phyloP scores from a whole-genome alignment of 176 grass and related monocot species.

The Musa troglodytarum region DNA sequence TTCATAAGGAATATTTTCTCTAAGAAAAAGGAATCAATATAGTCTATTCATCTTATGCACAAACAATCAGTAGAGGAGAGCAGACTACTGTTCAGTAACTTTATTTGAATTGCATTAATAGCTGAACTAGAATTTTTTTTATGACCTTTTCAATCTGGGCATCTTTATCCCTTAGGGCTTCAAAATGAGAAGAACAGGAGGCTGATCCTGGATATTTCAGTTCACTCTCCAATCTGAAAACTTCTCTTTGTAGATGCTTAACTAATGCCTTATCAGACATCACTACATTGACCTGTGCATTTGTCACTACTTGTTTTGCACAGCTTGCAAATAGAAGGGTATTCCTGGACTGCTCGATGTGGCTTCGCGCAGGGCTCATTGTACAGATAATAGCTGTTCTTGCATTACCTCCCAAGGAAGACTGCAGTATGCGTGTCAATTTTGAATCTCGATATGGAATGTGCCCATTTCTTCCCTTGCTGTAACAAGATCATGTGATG shows the following conservation, averaged over 20 bases:
- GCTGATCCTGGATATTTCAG: conserved; percentile 50
- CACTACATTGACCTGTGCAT: conserved; percentile 76
- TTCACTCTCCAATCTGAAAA: conserved; percentile 60
- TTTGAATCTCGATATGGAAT: conserved; percentile 96
- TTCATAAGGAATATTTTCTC: background rate
- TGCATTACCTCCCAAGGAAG: conserved; percentile 92
- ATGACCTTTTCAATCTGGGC: conserved; percentile 67
- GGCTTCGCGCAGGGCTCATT: conserved; percentile 77
- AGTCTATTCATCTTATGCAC: background rate
- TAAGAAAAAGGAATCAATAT: background rate
- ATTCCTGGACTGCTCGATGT: conserved; percentile 83
- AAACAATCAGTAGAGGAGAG: background rate
- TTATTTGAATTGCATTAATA: no score
- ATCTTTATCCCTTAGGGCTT: conserved; percentile 69
- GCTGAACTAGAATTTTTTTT: background rate
- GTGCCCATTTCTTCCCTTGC: conserved; percentile 77
- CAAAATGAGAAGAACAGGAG: conserved; percentile 42
- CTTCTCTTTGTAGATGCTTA: conserved; percentile 79
- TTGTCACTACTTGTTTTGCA: conserved; percentile 69
- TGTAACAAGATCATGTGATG: conserved; percentile 13
- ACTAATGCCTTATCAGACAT: conserved; percentile 90
- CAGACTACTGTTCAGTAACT: no score
- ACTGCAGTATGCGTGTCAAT: conserved; percentile 82
- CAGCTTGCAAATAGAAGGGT: conserved; percentile 82
- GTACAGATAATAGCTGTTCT: conserved; percentile 93